These are phyloP conservation scores for Crithidia sp. DNA, from an alignment of 208 protist genomes.

Conservation along the genomic window DNA sequence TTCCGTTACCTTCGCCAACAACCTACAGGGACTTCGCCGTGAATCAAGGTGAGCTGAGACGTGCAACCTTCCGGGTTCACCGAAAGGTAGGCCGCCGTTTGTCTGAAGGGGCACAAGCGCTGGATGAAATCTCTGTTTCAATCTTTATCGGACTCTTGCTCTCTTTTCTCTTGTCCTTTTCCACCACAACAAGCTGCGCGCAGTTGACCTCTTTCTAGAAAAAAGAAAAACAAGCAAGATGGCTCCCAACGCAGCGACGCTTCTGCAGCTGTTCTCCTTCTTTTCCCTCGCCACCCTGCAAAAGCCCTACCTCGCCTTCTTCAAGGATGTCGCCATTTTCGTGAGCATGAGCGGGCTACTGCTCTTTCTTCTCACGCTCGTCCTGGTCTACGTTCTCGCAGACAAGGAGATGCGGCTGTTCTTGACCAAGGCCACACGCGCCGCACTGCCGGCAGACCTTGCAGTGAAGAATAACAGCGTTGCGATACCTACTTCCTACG, in stretches of 20 bases:
- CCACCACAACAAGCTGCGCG: no score
- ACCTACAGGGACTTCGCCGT: no score
- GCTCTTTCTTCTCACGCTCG: slow-evolving; percentile 18
- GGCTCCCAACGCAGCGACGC: background rate
- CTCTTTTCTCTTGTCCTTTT: no score
- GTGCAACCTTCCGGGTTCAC: no score
- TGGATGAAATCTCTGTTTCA: no score
- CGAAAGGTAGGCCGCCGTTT: no score
- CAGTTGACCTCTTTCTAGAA: background rate
- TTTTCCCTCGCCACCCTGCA: slow-evolving; percentile 20
- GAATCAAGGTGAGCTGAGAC: no score
- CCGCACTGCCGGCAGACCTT: slow-evolving; percentile 6
- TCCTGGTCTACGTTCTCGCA: slow-evolving; percentile 20
- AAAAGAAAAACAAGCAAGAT: background rate
- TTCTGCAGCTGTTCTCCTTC: slow-evolving; percentile 28
- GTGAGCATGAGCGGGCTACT: slow-evolving; percentile 30
- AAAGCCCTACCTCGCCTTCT: slow-evolving; percentile 18
- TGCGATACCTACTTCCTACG: slow-evolving; percentile 29
- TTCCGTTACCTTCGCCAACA: no score
- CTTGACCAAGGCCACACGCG: slow-evolving; percentile 17
- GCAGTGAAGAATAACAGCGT: slow-evolving; percentile 1
- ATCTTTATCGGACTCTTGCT: no score
- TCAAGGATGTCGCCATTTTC: slow-evolving; percentile 21
- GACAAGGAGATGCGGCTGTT: slow-evolving; percentile 29
- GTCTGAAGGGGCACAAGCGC: no score